These are phyloP conservation scores for Fusarium anguioides DNA, from an alignment of 2,329 filamentous ascomycete species.

Conservation along the genomic window DNA sequence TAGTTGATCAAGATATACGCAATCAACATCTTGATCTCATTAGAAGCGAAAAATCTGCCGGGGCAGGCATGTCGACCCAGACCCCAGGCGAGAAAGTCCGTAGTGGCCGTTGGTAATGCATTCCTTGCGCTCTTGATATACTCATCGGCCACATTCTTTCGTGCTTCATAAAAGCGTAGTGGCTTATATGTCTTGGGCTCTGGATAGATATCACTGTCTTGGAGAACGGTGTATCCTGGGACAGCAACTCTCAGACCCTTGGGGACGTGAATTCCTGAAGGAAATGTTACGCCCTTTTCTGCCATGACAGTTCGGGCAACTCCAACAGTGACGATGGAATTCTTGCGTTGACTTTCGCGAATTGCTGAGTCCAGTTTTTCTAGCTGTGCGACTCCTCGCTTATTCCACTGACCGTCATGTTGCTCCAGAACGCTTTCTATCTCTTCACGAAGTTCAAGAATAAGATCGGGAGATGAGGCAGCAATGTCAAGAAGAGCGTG, in stretches of 20 bases:
- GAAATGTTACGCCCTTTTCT: conserved; percentile 3
- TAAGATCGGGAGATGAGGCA: not conserved
- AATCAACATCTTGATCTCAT: conserved; percentile 9
- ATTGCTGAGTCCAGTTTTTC: conserved; percentile 17
- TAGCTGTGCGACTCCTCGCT: not conserved
- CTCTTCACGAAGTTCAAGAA: not conserved
- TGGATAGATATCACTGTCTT: conserved; percentile 10
- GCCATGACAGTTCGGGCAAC: not conserved
- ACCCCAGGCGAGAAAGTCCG: conserved; percentile 10
- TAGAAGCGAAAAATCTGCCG: not conserved
- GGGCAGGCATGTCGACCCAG: conserved; percentile 4
- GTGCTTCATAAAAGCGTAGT: conserved; percentile 6
- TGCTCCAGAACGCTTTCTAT: not conserved
- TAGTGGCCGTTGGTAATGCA: not conserved
- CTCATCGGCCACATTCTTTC: not conserved
- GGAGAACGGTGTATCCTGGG: conserved; percentile 1
- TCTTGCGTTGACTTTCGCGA: conserved; percentile 21
- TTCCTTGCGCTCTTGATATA: conserved; percentile 4
- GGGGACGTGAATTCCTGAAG: not conserved
- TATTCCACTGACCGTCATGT: not conserved
- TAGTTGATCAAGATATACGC: not conserved
- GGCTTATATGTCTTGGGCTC: not conserved
- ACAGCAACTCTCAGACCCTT: conserved; percentile 6
- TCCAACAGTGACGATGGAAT: not conserved
- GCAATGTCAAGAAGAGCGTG: conserved; percentile 12